Evolutionary conservation across 352 stramenopile species (phyloP).

Genomic region (Blastocystis sp.): DNA sequence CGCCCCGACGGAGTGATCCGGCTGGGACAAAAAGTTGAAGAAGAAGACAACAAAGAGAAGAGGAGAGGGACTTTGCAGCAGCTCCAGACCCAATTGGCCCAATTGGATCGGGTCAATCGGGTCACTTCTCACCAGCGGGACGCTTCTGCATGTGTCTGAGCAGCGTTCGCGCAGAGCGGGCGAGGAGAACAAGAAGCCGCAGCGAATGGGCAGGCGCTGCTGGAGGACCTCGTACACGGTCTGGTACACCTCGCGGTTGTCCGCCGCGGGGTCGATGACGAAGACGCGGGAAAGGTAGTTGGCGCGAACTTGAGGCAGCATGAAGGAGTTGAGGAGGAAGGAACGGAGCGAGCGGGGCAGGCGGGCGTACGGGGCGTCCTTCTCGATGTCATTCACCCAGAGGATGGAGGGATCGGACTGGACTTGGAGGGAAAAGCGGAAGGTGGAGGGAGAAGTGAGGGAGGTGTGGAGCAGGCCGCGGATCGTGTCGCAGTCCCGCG

Average conservation of each 20-base stretch:
- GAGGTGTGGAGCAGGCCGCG: background rate
- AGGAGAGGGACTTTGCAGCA: background rate
- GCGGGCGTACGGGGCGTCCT: constrained; percentile 74
- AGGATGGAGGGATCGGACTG: constrained; percentile 71
- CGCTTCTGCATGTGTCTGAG: background rate
- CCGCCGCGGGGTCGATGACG: constrained; percentile 72
- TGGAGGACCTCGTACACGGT: constrained; percentile 48
- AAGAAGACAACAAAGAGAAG: constrained; percentile 36
- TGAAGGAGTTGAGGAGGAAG: constrained; percentile 73
- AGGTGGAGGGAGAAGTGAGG: background rate
- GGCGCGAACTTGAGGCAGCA: constrained; percentile 72
- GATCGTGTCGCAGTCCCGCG: background rate
- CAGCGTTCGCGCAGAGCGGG: background rate
- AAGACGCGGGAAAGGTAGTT: constrained; percentile 77
- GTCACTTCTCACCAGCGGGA: background rate
- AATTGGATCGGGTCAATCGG: background rate
- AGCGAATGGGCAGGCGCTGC: constrained; percentile 71
- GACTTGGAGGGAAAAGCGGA: constrained; percentile 71
- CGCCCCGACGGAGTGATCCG: background rate
- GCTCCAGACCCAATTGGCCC: background rate
- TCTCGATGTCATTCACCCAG: constrained; percentile 78
- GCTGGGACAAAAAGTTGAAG: background rate
- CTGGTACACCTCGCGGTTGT: constrained; percentile 46
- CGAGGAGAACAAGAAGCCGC: constrained; percentile 72
- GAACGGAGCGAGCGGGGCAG: constrained; percentile 71